These are phyloP conservation scores for Exophiala sideris DNA, from an alignment of 2,329 filamentous ascomycete species.

Conservation along the genomic window DNA sequence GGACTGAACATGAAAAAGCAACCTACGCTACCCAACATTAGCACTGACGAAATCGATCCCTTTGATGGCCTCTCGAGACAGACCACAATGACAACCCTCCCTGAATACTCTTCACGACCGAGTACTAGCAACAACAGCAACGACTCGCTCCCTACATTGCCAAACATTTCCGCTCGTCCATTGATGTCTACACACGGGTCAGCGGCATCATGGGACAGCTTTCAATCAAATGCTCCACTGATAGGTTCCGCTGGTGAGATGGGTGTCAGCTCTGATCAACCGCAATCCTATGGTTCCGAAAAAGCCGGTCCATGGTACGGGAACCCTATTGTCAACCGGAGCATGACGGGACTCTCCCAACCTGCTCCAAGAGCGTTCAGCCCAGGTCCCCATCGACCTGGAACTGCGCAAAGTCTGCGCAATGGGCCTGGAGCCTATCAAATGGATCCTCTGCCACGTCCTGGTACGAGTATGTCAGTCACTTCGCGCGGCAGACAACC, in stretches of 20 bases:
- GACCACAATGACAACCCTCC: conserved; percentile 61
- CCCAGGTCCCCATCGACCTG: conserved; percentile 26
- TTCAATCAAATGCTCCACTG: conserved; percentile 62
- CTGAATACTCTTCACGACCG: conserved; percentile 60
- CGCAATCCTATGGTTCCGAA: conserved; percentile 25
- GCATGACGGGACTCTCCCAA: conserved; percentile 29
- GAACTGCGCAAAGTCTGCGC: conserved; percentile 29
- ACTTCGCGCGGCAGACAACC: conserved; percentile 19
- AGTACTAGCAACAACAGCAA: conserved; percentile 46
- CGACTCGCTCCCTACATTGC: conserved; percentile 33
- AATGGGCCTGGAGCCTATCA: conserved; percentile 30
- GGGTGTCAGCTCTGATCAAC: conserved; percentile 44
- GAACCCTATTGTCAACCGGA: conserved; percentile 20
- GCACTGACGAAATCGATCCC: conserved; percentile 47
- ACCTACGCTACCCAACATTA: conserved; percentile 62
- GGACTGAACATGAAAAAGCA: conserved; percentile 33
- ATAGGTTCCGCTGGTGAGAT: conserved; percentile 59
- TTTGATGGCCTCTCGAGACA: conserved; percentile 60
- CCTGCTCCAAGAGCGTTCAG: conserved; percentile 30
- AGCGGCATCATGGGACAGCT: conserved; percentile 52
- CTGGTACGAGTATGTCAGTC: conserved; percentile 27
- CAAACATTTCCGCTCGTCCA: conserved; percentile 47
- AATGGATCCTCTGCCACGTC: conserved; percentile 29
- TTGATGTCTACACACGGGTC: conserved; percentile 48
- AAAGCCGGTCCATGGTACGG: conserved; percentile 28